Evolutionary conservation across 345 rosid genomes (phyloP).

Genomic region (Brassica carinata): DNA sequence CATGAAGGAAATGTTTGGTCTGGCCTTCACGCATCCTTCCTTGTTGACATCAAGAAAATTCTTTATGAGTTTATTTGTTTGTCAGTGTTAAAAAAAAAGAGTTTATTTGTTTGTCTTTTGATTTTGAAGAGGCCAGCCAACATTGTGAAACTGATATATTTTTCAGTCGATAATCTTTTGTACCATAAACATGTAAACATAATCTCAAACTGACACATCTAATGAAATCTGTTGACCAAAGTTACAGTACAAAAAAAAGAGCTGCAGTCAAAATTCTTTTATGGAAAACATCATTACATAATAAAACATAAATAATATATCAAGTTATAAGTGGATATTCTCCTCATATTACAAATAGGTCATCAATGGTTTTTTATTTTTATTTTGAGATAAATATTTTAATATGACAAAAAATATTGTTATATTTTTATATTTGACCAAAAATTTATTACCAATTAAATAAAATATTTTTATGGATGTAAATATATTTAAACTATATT

Average conservation of each 20-base stretch:
- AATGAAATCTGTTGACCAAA: not conserved
- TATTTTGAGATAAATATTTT: no score
- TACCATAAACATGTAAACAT: not conserved
- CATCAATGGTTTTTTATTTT: no score
- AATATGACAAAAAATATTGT: no score
- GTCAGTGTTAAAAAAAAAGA: no score
- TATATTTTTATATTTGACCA: no score
- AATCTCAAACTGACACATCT: not conserved
- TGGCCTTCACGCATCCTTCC: constrained; percentile 67
- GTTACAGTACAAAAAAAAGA: not conserved
- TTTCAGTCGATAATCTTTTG: not conserved
- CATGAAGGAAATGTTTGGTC: constrained; percentile 85
- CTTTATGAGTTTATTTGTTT: not conserved
- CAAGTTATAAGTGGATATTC: no score
- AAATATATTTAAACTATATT: no score
- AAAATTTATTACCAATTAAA: no score
- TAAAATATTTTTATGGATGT: no score
- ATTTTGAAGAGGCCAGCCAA: not conserved
- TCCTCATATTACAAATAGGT: no score
- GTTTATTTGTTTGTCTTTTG: constrained; percentile 4
- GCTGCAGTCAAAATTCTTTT: not conserved
- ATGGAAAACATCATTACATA: not conserved
- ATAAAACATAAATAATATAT: no score
- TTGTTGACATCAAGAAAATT: constrained; percentile 44
- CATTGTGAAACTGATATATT: constrained; percentile 7